Conservation (phyloP, 352 stramenopile species). For the Globisporangium radiosum region DNA sequence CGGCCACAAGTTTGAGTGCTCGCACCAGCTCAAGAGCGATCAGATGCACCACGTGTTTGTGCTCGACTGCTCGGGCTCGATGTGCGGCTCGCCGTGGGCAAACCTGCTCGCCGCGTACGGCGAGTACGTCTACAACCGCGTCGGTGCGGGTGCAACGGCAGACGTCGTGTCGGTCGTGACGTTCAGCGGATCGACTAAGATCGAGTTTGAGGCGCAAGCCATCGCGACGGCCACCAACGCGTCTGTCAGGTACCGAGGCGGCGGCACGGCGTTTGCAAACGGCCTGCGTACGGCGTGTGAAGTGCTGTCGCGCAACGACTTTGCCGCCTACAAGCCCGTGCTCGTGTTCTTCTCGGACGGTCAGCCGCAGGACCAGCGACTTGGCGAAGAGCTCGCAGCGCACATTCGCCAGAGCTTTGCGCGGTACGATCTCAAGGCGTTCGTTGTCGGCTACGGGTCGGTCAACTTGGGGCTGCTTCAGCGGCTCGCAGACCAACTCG, state of each 20-base stretch:
- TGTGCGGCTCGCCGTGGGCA: constrained; percentile 44
- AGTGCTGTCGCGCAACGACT: constrained; percentile 56
- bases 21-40: constrained; percentile 38
- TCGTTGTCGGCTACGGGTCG: constrained; percentile 52
- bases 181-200: constrained; percentile 28
- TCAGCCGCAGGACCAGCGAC: constrained; percentile 27
- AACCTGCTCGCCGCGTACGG: constrained; percentile 40
- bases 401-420: constrained; percentile 44
- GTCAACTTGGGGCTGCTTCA: constrained; percentile 54
- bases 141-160: background rate
- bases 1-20: constrained; percentile 74
- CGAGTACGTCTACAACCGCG: constrained; percentile 55
- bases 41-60: constrained; percentile 76
- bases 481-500: constrained; percentile 36
- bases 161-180: constrained; percentile 69
- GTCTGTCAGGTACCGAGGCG: constrained; percentile 21
- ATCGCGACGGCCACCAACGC: constrained; percentile 30
- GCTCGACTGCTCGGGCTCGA: constrained; percentile 66
- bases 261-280: constrained; percentile 35
- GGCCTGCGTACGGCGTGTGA: constrained; percentile 45
- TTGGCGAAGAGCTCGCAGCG: constrained; percentile 33
- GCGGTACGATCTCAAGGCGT: constrained; percentile 48
- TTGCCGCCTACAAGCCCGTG: constrained; percentile 47
- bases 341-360: constrained; percentile 76
- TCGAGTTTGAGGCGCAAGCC: constrained; percentile 39